Base-by-base conservation (phyloP, 2,329 filamentous ascomycete genomes). In the Sarocladiaceae sp. region DNA sequence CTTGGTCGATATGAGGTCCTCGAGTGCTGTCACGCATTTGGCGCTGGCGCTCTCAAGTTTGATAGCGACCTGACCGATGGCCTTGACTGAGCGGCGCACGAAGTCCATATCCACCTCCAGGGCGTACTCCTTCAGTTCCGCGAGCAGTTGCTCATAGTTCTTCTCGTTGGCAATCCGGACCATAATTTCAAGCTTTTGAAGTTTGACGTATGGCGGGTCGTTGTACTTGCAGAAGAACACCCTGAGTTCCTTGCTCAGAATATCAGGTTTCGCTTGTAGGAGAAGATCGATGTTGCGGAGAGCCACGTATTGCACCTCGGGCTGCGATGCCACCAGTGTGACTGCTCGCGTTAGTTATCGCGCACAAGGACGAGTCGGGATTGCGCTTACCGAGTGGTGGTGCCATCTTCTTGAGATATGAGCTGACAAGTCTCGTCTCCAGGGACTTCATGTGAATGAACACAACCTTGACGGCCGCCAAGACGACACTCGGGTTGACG, bases 151-250 rank as follows among this genome's bases (percentile, higher is more conserved):
- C 64, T 99, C 94, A 55, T 93, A 93, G 65, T 97, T 99, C 66
- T 87, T 88, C 60, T 97, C 92, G 71, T 97, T 97, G 55, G 93
- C 90, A 84, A 99, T 97, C 69, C 94, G 86, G 46, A 99, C 93
- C 94, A 99, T 97, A 57, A 97, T 97, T 67, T 99, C 94, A 48
- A 99, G 82, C 67, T 99, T 99, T 66, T 96, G 88, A 55, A 99
- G 84, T 71, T 99, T 99, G 62, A 99, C 86, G 67, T 99, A 99
- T 20, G 91, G 91, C 2, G 94, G 93, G 61, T 99, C 94, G 66
- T 97, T 97, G 75, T 99, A 99, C 73, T 99, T 99, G 86, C 94
- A 99, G 75, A 99, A 99, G 75, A 99, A 99, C 8, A 99, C 94
- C 40, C 94, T 84, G 63, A 99, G 84, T 70, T 99, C 94, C 70